These are phyloP conservation scores for Spathaspora boniae DNA, from an alignment of 805 yeast genomes.

Conservation along the genomic window DNA sequence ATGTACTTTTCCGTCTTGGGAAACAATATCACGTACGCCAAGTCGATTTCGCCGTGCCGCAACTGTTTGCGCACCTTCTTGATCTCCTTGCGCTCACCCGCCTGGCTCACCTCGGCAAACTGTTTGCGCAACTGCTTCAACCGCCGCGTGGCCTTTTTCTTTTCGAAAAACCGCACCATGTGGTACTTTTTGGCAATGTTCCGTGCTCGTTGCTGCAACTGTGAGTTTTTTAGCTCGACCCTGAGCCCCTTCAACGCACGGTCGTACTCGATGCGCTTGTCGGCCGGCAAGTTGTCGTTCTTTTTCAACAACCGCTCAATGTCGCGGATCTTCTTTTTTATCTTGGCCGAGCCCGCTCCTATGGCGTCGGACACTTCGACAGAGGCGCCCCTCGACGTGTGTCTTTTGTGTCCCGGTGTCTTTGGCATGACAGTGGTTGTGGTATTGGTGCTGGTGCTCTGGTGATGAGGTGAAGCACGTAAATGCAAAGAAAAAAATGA, in stretches of 20 bases:
- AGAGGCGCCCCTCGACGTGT: constrained; percentile 17
- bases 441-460: background rate
- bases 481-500: background rate
- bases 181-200: constrained; percentile 73
- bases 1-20: constrained; percentile 80
- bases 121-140: constrained; percentile 51
- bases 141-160: constrained; percentile 74
- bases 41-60: constrained; percentile 59
- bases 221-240: constrained; percentile 52
- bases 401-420: constrained; percentile 12
- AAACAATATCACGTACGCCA: constrained; percentile 71
- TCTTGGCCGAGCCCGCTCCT: constrained; percentile 45
- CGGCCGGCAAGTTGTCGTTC: constrained; percentile 55
- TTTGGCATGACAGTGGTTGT: constrained; percentile 13
- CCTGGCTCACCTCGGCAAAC: constrained; percentile 30
- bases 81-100: constrained; percentile 34
- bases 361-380: constrained; percentile 27
- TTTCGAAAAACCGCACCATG: constrained; percentile 90
- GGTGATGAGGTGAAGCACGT: constrained; percentile 2
- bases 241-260: constrained; percentile 67
- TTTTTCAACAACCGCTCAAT: constrained; percentile 63
- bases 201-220: constrained; percentile 42
- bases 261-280: constrained; percentile 65
- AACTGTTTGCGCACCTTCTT: constrained; percentile 48
- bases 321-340: constrained; percentile 85